Base-by-base conservation (phyloP, 2,329 filamentous ascomycete genomes). In the Orbilia oligospora region DNA sequence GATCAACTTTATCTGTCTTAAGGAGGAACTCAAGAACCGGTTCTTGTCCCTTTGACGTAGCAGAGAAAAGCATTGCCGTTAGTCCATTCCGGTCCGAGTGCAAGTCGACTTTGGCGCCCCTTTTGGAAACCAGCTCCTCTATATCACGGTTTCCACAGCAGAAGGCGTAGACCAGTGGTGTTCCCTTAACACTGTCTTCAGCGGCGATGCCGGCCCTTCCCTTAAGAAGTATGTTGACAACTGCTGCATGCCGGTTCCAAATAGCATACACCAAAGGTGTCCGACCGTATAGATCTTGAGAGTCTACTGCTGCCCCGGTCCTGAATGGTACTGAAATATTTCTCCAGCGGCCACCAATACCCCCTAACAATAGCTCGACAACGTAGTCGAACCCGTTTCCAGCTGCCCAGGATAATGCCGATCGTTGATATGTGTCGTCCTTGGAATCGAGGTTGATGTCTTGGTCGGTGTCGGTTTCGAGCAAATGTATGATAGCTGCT, bases 401-500 rank as follows among this genome's bases (percentile, higher is more conserved):
- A 14, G 51, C 66, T 36, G 66, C 66, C 66, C 66, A 70, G 38
- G 66, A 70, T 49, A 70, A 1, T 2, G 66, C 51, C 1, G 66
- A 48, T 20, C 66, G 36, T 36, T 30, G 51, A 14, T 58, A 61
- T 24, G 30, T 41, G 16, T 38, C 8, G 14, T 68, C 64, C n/a
- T 41, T 56, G 6, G 18, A 24, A 51, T 68, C 36, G 4, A 68
- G n/a, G 27, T 55, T 14, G 33, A 38, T 44, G 0, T 41, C 44
- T 4, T 33, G 14, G 27, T 55, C 8, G 14, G 30, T 27, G 20
- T 49, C 44, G 1, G 1, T 24, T 30, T 55, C 33, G 10, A 68
- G 33, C 16, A 68, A 30, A 46, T 5, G 18, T 44, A 20, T n/a
- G 16, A 56, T 10, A 8, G 8, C 27, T 27, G 30, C 18, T 9